phyloP scores from a whole-genome alignment of 169 alveolate species.

The Plasmodium falciparum region DNA sequence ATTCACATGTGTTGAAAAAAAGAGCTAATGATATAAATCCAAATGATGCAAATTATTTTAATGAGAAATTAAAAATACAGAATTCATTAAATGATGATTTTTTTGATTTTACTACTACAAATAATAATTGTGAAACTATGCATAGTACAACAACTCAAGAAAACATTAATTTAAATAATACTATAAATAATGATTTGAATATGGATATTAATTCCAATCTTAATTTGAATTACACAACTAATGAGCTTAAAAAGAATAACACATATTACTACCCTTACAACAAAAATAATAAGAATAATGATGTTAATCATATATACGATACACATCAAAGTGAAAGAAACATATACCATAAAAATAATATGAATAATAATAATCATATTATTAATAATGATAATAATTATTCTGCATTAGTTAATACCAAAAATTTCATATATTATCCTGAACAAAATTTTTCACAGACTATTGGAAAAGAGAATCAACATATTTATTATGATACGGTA shows the following conservation, averaged over 20 bases:
- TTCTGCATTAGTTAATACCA: background rate
- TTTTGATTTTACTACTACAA: background rate
- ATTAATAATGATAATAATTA: too few relatives aligned
- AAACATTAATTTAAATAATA: constrained; percentile 8
- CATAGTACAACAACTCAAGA: constrained; percentile 4
- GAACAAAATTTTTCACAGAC: constrained; percentile 28
- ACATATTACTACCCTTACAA: constrained; percentile 1
- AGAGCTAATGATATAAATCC: too few relatives aligned
- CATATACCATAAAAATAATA: background rate
- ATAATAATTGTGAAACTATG: constrained; percentile 1
- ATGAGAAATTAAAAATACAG: constrained; percentile 2
- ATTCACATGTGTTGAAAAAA: background rate
- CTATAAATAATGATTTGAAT: constrained; percentile 13
- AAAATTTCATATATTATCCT: constrained; percentile 30
- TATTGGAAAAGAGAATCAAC: constrained; percentile 14
- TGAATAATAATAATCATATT: constrained; percentile 1
- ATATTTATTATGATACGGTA: constrained; percentile 57
- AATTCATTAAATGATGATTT: background rate
- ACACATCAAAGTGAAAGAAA: background rate
- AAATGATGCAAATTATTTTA: background rate
- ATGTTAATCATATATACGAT: background rate
- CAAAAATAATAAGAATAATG: background rate
- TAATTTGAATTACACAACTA: background rate
- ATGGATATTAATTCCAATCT: background rate
- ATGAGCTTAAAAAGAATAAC: background rate